These are phyloP conservation scores for Ceratocystis colombiana DNA, from an alignment of 2,329 filamentous ascomycete genomes.

Conservation along the genomic window DNA sequence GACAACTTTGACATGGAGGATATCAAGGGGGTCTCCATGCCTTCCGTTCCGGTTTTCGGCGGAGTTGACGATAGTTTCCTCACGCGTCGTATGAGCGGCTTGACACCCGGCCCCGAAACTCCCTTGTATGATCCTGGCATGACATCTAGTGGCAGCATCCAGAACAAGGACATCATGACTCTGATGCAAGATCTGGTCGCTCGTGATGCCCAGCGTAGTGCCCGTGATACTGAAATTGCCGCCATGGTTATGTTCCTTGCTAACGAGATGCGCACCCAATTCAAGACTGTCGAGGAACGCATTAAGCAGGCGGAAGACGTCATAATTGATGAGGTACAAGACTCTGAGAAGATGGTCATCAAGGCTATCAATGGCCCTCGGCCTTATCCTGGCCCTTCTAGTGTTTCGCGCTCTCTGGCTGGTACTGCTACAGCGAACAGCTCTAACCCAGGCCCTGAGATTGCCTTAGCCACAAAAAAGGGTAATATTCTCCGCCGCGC, in stretches of 20 bases:
- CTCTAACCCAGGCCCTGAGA: slow-evolving; percentile 38
- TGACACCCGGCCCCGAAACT: slow-evolving; percentile 83
- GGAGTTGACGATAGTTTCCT: slow-evolving; percentile 59
- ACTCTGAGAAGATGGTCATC: slow-evolving; percentile 75
- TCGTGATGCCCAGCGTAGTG: slow-evolving; percentile 89
- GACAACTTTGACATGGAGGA: slow-evolving; percentile 40
- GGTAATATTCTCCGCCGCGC: slow-evolving; percentile 90
- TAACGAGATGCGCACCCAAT: slow-evolving; percentile 92
- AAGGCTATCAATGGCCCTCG: slow-evolving; percentile 76
- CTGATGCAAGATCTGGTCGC: slow-evolving; percentile 98
- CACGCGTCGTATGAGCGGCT: slow-evolving; percentile 65
- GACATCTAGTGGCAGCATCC: slow-evolving; percentile 63
- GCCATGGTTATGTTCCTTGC: slow-evolving; percentile 88
- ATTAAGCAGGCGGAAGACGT: slow-evolving; percentile 83
- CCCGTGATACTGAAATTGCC: slow-evolving; percentile 89
- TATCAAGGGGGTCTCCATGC: slow-evolving; percentile 40
- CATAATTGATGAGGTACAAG: slow-evolving; percentile 77
- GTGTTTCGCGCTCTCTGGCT: slow-evolving; percentile 46
- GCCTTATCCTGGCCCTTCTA: slow-evolving; percentile 58
- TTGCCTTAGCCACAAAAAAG: slow-evolving; percentile 59
- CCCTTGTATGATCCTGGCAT: slow-evolving; percentile 86
- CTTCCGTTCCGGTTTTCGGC: slow-evolving; percentile 31
- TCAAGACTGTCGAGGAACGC: slow-evolving; percentile 88
- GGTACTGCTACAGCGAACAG: slow-evolving; percentile 30
- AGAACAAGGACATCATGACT: slow-evolving; percentile 92